Conservation (phyloP, 495 filamentous ascomycete species). For the Lindgomyces ingoldianus region DNA sequence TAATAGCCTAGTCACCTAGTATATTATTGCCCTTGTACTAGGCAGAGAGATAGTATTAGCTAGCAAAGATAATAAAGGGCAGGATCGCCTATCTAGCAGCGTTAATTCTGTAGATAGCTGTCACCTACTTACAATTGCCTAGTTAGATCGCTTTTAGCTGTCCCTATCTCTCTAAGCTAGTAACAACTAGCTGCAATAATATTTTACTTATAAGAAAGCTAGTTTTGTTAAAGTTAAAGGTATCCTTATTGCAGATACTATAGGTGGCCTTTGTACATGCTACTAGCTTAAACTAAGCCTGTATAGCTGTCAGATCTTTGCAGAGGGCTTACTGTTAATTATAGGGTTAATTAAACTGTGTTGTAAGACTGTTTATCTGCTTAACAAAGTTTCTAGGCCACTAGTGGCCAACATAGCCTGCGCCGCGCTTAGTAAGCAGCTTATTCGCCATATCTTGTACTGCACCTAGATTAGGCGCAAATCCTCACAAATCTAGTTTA, state of each 20-base stretch:
- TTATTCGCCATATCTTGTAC: conserved; percentile 11
- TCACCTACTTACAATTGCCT: too few relatives aligned
- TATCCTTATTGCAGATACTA: conserved; percentile 42
- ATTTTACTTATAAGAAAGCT: too few relatives aligned
- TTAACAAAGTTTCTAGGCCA: conserved; percentile 8
- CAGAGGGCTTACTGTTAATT: too few relatives aligned
- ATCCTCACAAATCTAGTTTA: too few relatives aligned
- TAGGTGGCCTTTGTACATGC: too few relatives aligned
- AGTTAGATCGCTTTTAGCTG: too few relatives aligned
- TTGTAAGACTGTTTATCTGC: not conserved
- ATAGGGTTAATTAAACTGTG: conserved; percentile 6
- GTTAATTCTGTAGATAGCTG: conserved; percentile 44
- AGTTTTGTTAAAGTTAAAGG: too few relatives aligned
- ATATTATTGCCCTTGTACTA: conserved; percentile 17
- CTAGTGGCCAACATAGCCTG: too few relatives aligned
- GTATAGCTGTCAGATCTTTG: too few relatives aligned
- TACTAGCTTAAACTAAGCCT: too few relatives aligned
- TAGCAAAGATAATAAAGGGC: conserved; percentile 20
- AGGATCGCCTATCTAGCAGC: conserved; percentile 17
- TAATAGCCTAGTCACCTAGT: not conserved
- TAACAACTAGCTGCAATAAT: too few relatives aligned
- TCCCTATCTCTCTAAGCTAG: too few relatives aligned
- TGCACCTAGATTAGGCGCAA: not conserved
- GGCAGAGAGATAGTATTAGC: conserved; percentile 20
- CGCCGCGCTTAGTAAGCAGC: conserved; percentile 2